Base-by-base conservation (phyloP, 768 basidiomycete genomes). In the Rhodosporidiobolus sp. region DNA sequence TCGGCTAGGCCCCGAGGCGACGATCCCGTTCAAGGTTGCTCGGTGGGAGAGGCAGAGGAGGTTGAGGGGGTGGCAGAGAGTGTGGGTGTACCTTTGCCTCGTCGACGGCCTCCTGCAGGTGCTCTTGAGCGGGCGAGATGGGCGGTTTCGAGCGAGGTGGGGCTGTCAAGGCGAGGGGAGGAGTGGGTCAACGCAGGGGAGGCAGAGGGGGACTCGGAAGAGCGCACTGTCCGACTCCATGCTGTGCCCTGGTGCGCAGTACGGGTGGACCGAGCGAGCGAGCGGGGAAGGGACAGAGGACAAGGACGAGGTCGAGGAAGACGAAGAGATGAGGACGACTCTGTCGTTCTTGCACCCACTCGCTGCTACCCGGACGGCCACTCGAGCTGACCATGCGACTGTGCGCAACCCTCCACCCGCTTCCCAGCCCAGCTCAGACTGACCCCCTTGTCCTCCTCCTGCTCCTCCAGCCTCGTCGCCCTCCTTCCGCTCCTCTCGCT, bases 171-270 rank as follows among this genome's bases (percentile, higher is more conserved):
- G 5, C 9, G 46, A 30, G 9, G 22, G 28, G 34, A 43, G 38
- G 19, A 49, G 45, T 34, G 20, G 26, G 22, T 19, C n/a, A n/a
- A n/a, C n/a, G 38, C 20, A 43, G 38, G 35, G 35, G 56, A 19
- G 30, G 54, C 32, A 19, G 17, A n/a, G 54, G 54, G 28, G 26
- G 12, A 53, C 5, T n/a, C n/a, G n/a, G n/a, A 26, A 28, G 52
- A n/a, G 52, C 38, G 57, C n/a, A 59, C 65, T 34, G 30, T 55
- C 34, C 53, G 58, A 48, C 32, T 50, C 53, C 66, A 67, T 67
- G 38, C 38, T 43, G 38, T 7, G 38, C 38, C 38, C 38, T 43
- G 7, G 38, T 22, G 58, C n/a, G 6, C n/a, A n/a, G n/a, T n/a
- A n/a, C n/a, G n/a, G n/a, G n/a, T n/a, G n/a, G n/a, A n/a, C 14